Conservation (phyloP, 1,284 basidiomycete species). For the Tylopilus orsonianus region DNA sequence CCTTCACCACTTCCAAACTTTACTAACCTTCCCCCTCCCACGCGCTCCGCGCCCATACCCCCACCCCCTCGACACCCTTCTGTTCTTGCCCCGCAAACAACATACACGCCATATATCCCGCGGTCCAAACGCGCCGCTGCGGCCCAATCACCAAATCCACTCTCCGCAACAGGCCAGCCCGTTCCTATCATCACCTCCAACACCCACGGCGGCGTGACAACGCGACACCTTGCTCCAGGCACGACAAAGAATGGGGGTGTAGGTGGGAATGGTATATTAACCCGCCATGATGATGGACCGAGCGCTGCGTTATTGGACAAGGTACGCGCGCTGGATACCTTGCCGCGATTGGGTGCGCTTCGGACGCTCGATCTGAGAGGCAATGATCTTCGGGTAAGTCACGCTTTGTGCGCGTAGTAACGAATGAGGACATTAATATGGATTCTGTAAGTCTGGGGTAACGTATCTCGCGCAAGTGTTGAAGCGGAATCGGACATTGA, state of each 20-base stretch:
- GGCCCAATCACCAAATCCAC: conserved; percentile 40
- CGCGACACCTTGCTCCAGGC: conserved; percentile 47
- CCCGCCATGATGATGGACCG: conserved; percentile 49
- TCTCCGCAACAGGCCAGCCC: conserved; percentile 55
- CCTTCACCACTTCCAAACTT: conserved; percentile 14
- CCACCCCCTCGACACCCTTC: conserved; percentile 58
- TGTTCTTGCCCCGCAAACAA: conserved; percentile 56
- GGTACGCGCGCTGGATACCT: conserved; percentile 78
- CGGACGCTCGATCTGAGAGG: conserved; percentile 89
- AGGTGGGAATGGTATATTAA: conserved; percentile 18
- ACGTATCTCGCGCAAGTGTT: conserved; percentile 92
- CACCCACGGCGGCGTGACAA: conserved; percentile 75
- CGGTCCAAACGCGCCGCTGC: conserved; percentile 48
- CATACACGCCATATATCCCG: conserved; percentile 80
- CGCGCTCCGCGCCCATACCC: conserved; percentile 44
- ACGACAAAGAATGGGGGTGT: conserved; percentile 1
- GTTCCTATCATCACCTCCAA: conserved; percentile 76
- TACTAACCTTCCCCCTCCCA: conserved; percentile 35
- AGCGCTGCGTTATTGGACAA: conserved; percentile 76
- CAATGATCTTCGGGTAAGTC: conserved; percentile 84
- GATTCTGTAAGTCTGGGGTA: conserved; percentile 62
- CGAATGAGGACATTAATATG: conserved; percentile 2
- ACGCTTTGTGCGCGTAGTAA: too few relatives aligned
- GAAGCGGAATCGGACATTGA: conserved; percentile 93
- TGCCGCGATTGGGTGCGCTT: conserved; percentile 83